A percentile compares a stretch with the other conserved stretches of the same genome.
phyloP scores from a whole-genome alignment of 106 monocot species.

The Allium sativum region DNA sequence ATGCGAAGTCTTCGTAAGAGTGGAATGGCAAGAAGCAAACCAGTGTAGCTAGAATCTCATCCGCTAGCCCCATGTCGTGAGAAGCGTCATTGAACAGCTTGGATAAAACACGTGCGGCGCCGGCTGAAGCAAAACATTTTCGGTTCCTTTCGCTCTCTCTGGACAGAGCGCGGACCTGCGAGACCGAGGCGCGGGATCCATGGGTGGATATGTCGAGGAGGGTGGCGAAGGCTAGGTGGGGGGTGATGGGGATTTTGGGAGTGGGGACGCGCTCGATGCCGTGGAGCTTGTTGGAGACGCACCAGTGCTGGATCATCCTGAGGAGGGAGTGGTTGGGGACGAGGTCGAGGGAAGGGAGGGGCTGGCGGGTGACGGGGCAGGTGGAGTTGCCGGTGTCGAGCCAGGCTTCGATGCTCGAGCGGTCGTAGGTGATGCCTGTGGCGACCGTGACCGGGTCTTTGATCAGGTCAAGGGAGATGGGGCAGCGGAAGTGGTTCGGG shows the following conservation, averaged over 20 bases:
- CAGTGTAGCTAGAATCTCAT: slow-evolving; percentile 42
- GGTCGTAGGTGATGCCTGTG: slow-evolving; percentile 86
- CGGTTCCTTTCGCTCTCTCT: slow-evolving; percentile 45
- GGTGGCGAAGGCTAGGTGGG: slow-evolving; percentile 10
- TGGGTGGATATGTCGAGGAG: slow-evolving; percentile 4
- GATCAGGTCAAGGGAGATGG: slow-evolving; percentile 82
- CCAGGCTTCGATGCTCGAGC: slow-evolving; percentile 71
- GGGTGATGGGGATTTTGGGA: slow-evolving; percentile 26
- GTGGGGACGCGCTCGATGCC: slow-evolving; percentile 55
- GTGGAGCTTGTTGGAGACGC: slow-evolving; percentile 18
- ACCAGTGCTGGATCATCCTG: slow-evolving; percentile 57
- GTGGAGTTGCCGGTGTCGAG: slow-evolving; percentile 40
- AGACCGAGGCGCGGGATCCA: slow-evolving; percentile 6
- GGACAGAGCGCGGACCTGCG: slow-evolving; percentile 6
- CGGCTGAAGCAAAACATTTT: slow-evolving; percentile 11
- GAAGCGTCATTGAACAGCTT: slow-evolving; percentile 17
- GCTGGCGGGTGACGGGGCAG: slow-evolving; percentile 45
- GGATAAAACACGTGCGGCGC: slow-evolving; percentile 20
- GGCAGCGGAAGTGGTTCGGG: slow-evolving; percentile 61
- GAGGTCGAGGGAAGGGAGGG: slow-evolving; percentile 14
- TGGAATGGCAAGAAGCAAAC: slow-evolving; percentile 30
- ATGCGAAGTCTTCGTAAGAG: slow-evolving; percentile 12
- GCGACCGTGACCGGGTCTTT: slow-evolving; percentile 61
- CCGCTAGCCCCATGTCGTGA: background rate
- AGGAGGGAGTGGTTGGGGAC: slow-evolving; percentile 46